These are phyloP conservation scores for Angomonas deanei DNA, from an alignment of 208 protist species.

Conservation along the genomic window DNA sequence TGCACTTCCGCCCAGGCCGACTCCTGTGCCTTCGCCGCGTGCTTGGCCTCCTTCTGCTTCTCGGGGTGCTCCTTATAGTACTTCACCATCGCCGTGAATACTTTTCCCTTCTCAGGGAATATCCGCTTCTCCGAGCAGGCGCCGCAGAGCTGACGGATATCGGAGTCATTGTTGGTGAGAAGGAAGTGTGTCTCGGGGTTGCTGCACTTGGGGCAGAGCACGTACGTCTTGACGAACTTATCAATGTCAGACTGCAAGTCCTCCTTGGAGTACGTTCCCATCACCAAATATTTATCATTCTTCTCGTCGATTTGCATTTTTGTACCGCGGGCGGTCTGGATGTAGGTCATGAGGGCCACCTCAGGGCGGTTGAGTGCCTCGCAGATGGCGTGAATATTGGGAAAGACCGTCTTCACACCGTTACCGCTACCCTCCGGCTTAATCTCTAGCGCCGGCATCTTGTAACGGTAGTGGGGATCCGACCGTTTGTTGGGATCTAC, in stretches of 20 bases:
- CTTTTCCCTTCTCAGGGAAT: constrained; percentile 29
- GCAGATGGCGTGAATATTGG: constrained; percentile 91
- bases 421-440: constrained; percentile 93
- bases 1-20: constrained; percentile 9
- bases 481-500: constrained; percentile 85
- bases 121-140: constrained; percentile 57
- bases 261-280: constrained; percentile 72
- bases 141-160: constrained; percentile 57
- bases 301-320: constrained; percentile 71
- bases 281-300: constrained; percentile 87
- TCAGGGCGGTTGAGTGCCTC: constrained; percentile 83
- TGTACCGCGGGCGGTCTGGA: constrained; percentile 82
- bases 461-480: constrained; percentile 93
- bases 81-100: constrained; percentile 45
- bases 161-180: constrained; percentile 43
- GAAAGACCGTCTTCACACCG: constrained; percentile 93
- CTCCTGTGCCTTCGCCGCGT: constrained; percentile 26
- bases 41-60: constrained; percentile 35
- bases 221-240: constrained; percentile 80
- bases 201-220: constrained; percentile 84
- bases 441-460: constrained; percentile 86
- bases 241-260: constrained; percentile 82
- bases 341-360: constrained; percentile 87
- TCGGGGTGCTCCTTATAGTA: constrained; percentile 76
- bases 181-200: constrained; percentile 81